These are phyloP conservation scores for Syzygium grande DNA, from an alignment of 345 rosid genomes.

Conservation along the genomic window DNA sequence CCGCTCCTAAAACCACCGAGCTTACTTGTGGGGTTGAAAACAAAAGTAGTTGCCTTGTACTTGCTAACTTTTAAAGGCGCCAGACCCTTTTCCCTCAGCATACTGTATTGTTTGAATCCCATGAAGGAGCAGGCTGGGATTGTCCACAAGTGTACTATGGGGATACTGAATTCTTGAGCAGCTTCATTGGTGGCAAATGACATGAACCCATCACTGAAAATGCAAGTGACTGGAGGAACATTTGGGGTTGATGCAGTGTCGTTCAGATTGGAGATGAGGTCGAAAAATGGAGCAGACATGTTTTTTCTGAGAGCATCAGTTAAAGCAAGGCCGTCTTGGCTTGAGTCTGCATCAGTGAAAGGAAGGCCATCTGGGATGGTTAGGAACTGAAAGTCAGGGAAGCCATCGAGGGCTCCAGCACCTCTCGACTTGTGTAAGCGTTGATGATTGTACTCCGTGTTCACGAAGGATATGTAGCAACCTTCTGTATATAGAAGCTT, in stretches of 20 bases:
- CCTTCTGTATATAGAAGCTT: neutral
- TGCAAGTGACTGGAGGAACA: constrained; percentile 2
- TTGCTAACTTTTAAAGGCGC: constrained; percentile 1
- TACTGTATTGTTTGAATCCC: neutral
- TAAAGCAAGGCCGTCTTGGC: neutral
- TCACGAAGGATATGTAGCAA: neutral
- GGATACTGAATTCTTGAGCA: neutral
- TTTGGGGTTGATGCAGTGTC: neutral
- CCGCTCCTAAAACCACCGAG: neutral
- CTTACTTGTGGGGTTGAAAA: neutral
- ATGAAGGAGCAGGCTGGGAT: neutral
- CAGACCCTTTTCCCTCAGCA: neutral
- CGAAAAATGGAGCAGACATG: neutral
- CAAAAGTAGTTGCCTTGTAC: neutral
- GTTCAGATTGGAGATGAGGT: neutral
- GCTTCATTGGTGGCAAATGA: neutral
- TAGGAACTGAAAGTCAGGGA: neutral
- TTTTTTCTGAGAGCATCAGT: neutral
- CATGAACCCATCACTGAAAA: constrained; percentile 1
- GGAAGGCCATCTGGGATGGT: constrained; percentile 3
- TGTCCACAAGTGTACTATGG: neutral
- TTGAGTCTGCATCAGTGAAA: neutral
- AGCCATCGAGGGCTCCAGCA: neutral
- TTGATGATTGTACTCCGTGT: neutral
- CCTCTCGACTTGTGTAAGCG: neutral